Evolutionary conservation across 345 rosid genomes (phyloP).

Genomic region (Lepidium didymum): DNA sequence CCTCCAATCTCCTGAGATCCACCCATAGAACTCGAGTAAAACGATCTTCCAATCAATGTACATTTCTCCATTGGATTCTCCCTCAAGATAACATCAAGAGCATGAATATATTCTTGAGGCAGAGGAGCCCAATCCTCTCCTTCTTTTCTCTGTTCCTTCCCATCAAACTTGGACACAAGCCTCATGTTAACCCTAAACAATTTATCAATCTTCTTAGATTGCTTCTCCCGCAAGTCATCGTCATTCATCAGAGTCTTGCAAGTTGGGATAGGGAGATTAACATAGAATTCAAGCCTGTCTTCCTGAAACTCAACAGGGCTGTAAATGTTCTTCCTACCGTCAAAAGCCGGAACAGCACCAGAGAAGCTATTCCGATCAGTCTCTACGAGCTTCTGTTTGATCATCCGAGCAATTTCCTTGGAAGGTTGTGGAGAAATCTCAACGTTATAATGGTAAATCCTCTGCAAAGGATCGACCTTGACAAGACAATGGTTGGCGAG

Average conservation of each 20-base stretch:
- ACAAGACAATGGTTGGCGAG: constrained; percentile 95
- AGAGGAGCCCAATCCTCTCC: constrained; percentile 68
- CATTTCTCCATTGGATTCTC: constrained; percentile 82
- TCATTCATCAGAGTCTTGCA: constrained; percentile 24
- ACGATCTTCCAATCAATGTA: constrained; percentile 62
- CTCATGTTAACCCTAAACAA: constrained; percentile 62
- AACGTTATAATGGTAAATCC: constrained; percentile 83
- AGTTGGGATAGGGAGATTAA: constrained; percentile 75
- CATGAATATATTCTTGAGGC: constrained; percentile 90
- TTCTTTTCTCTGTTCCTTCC: constrained; percentile 61
- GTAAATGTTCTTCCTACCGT: constrained; percentile 73
- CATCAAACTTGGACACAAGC: constrained; percentile 80
- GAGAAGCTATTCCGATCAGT: constrained; percentile 48
- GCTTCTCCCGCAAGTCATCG: constrained; percentile 43
- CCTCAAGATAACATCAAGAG: constrained; percentile 84
- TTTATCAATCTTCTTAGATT: constrained; percentile 39
- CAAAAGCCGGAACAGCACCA: constrained; percentile 69
- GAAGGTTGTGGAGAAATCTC: constrained; percentile 80
- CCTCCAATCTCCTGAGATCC: constrained; percentile 84
- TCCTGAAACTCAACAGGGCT: constrained; percentile 81
- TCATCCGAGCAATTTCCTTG: constrained; percentile 75
- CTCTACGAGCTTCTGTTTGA: constrained; percentile 68
- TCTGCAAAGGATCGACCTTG: constrained; percentile 53
- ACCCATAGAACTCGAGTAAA: constrained; percentile 74
- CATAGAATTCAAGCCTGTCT: constrained; percentile 76